Base-by-base conservation (phyloP, 768 basidiomycete species). In the Roridomyces roridus region DNA sequence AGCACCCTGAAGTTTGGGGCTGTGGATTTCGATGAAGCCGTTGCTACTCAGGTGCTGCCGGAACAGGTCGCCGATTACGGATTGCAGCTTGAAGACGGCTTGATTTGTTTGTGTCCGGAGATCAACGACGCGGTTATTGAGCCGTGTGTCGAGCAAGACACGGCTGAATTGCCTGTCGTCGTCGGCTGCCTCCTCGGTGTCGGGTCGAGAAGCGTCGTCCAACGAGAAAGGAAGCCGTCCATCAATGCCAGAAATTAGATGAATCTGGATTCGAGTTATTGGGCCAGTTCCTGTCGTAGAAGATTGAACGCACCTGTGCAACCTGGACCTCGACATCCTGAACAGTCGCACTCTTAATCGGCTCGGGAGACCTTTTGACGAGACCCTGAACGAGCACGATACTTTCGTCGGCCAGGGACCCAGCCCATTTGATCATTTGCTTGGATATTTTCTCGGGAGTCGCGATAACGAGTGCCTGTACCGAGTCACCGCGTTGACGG, bases 71-170 rank as follows among this genome's bases (percentile, higher is more conserved):
- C 92, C 87, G 44, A 98, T 89, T n/a, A 81, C 95, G 35, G 91
- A 86, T 69, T 96, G 95, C 46, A 99, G 72, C 66, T 79, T 90
- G 82, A 99, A 98, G 54, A 99, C 88, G 3, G 96, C 93, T 74
- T 98, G 96, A 75, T 96, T 98, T 46, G 95, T 92, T 73, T 85
- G 87, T 2, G 95, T 97, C 94, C 97, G 85, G 25, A 99, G 87
- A 72, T 99, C 97, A 58, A 99, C 80, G 35, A 98, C 85, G 47
- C 97, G 86, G 76, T 94, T 93, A 74, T 97, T 94, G 48, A 99
- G 84, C 51, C 97, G 91, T 3, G 96, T 98, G 66, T 97, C 93
- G 39, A 98, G 83, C 20, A 92, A 81, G 35, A 99, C 96, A 49
- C 84, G 86, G 61, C 89, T 92, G 69, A 82, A 87, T 63, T 90